Conservation (phyloP, 2,329 filamentous ascomycete genomes). For the Penicillium crustosum region DNA sequence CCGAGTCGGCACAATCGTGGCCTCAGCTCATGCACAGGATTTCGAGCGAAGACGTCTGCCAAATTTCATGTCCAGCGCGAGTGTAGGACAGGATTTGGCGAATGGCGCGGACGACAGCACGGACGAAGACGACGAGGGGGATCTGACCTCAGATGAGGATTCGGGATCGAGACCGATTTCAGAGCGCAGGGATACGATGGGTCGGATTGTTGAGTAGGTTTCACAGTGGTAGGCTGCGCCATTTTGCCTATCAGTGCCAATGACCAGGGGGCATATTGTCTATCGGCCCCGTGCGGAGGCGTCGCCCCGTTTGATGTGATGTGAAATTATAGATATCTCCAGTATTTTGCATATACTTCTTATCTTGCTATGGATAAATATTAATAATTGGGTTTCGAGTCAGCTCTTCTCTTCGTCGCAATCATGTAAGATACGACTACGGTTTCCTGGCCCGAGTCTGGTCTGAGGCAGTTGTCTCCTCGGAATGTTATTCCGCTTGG, state of each 20-base stretch:
- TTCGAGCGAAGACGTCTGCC: conserved; percentile 75
- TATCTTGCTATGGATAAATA: conserved; percentile 10
- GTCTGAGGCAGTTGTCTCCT: not conserved
- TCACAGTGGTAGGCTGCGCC: no score
- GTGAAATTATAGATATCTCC: conserved; percentile 7
- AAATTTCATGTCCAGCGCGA: conserved; percentile 42
- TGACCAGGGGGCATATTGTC: not conserved
- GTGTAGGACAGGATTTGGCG: conserved; percentile 35
- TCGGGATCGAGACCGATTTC: conserved; percentile 1
- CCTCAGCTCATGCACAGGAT: conserved; percentile 83
- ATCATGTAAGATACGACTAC: not conserved
- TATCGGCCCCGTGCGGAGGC: not conserved
- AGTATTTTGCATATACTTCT: conserved; percentile 1
- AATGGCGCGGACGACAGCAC: conserved; percentile 39
- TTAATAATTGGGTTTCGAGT: not conserved
- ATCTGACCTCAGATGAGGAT: conserved; percentile 32
- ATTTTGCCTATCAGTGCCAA: not conserved
- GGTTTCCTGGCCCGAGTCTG: not conserved
- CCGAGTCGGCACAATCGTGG: conserved; percentile 68
- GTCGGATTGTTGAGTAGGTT: conserved; percentile 10
- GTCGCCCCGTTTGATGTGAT: not conserved
- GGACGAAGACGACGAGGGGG: conserved; percentile 40
- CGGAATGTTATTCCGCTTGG: not conserved
- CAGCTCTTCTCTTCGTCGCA: not conserved
- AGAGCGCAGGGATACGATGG: conserved; percentile 4